Percentiles rank a stretch among this genome's conserved stretches.
Conservation (phyloP, 495 filamentous ascomycete genomes). For the Mytilinidion resinicola region DNA sequence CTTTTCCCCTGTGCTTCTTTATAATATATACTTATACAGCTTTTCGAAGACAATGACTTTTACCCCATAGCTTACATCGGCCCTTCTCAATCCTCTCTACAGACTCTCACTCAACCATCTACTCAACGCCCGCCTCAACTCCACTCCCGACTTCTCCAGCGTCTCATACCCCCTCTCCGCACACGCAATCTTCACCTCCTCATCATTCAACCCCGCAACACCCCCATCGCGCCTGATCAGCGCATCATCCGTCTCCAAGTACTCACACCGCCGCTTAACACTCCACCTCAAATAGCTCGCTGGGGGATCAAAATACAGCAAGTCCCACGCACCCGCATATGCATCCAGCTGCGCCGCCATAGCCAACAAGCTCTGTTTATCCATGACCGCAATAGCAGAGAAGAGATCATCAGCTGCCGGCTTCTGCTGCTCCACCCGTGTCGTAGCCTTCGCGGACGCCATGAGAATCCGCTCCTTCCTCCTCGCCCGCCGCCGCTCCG, state of each 20-base stretch:
- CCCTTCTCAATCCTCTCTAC: background rate
- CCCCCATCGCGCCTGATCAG: conserved; percentile 50
- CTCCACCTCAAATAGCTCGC: conserved; percentile 37
- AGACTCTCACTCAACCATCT: conserved; percentile 12
- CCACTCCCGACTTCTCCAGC: conserved; percentile 27
- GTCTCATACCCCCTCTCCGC: conserved; percentile 47
- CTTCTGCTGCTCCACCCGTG: background rate
- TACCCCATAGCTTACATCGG: background rate
- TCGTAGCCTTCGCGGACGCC: background rate
- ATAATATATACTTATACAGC: too few relatives aligned
- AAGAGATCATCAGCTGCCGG: background rate
- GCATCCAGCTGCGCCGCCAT: conserved; percentile 36
- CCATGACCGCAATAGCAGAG: background rate
- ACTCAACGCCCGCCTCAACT: conserved; percentile 25
- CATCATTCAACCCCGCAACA: conserved; percentile 42
- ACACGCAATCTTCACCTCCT: conserved; percentile 53
- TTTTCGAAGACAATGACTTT: too few relatives aligned
- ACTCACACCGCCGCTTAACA: conserved; percentile 42
- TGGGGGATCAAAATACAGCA: conserved; percentile 37
- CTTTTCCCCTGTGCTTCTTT: too few relatives aligned
- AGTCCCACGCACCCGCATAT: conserved; percentile 45
- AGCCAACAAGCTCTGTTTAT: conserved; percentile 5
- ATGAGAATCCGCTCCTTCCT: background rate
- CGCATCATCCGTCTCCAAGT: conserved; percentile 54
- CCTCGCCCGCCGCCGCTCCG: conserved; percentile 32